phyloP scores from a whole-genome alignment of 2,329 filamentous ascomycete species.

The Colletotrichum karsti region DNA sequence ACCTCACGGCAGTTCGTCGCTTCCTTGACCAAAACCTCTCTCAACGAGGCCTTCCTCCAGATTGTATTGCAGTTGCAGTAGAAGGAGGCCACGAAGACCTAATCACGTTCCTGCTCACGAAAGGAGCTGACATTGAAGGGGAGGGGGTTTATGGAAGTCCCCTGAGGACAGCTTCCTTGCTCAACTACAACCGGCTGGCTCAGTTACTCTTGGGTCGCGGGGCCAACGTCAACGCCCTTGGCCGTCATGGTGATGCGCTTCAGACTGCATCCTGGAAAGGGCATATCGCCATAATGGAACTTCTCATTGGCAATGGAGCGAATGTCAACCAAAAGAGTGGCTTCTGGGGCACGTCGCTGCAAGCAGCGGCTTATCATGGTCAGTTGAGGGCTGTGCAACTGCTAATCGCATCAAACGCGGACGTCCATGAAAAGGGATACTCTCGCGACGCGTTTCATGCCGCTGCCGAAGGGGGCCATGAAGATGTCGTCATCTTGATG shows the following conservation, averaged over 20 bases:
- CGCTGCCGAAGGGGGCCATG: neutral
- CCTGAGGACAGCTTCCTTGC: neutral
- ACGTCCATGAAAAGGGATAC: neutral
- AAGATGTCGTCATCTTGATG: neutral
- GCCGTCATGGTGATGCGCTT: neutral
- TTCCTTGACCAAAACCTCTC: neutral
- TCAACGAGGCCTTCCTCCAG: fast-evolving
- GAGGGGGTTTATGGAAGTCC: neutral
- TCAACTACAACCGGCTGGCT: neutral
- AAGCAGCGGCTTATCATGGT: neutral
- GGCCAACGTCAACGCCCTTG: neutral
- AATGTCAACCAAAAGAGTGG: neutral
- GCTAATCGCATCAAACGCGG: neutral
- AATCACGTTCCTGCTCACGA: neutral
- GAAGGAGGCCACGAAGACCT: neutral
- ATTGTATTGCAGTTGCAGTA: neutral
- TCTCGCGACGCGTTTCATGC: neutral
- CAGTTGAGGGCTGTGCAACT: neutral
- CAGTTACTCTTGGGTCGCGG: neutral
- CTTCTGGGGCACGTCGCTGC: neutral
- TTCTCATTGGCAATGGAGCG: neutral
- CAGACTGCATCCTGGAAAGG: neutral
- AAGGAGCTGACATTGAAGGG: neutral
- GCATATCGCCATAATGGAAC: neutral
- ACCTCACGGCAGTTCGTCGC: neutral